phyloP scores from a whole-genome alignment of 1,284 basidiomycete genomes.

The Marasmius oreades region DNA sequence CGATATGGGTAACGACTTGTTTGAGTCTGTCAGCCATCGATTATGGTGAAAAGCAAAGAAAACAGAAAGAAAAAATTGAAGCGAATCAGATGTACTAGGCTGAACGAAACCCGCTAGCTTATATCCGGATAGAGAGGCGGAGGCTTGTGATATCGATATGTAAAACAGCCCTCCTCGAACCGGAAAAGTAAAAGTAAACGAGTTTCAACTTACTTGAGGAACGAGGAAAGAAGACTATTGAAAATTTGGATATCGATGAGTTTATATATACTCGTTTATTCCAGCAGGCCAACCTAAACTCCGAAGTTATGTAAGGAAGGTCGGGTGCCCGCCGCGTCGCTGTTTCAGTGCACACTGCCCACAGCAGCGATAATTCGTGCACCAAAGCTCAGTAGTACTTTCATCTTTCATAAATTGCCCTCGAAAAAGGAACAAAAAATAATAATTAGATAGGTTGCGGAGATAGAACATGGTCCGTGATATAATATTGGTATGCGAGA shows the following conservation, averaged over 20 bases:
- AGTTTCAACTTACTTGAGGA: background rate
- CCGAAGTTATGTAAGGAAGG: background rate
- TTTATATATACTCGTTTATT: too few species aligned
- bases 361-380: background rate
- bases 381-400: too few species aligned
- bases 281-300: background rate
- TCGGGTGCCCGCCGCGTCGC: background rate
- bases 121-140: too few species aligned
- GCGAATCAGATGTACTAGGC: too few species aligned
- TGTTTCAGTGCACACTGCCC: background rate
- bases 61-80: background rate
- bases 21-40: constrained; percentile 51
- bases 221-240: too few species aligned
- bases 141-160: too few species aligned
- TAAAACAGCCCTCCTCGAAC: too few species aligned
- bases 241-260: too few species aligned
- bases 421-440: background rate
- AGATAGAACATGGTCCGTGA: background rate
- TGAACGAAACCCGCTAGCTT: too few species aligned
- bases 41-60: background rate
- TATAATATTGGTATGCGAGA: background rate
- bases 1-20: constrained; percentile 44
- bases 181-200: too few species aligned
- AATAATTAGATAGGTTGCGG: background rate
- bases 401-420: too few species aligned